phyloP scores from a whole-genome alignment of 2,329 filamentous ascomycete species.

The Berkeleyomyces basicola region DNA sequence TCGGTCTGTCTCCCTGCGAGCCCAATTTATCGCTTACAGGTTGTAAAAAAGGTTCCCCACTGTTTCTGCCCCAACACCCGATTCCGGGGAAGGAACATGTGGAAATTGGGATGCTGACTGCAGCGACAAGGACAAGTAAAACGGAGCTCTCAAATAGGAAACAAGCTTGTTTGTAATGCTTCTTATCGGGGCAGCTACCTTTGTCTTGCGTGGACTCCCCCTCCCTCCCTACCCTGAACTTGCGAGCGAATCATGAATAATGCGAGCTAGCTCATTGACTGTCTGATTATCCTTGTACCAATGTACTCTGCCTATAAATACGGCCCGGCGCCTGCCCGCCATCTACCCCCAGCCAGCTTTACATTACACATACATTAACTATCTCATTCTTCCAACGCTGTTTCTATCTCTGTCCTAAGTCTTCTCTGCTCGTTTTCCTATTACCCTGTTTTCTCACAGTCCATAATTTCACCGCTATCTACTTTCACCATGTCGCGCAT shows the following conservation, averaged over 20 bases:
- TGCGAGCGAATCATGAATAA: neutral
- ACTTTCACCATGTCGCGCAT: constrained; percentile 31
- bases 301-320: neutral
- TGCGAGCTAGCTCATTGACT: neutral
- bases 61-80: neutral
- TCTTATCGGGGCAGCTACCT: neutral
- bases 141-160: constrained; percentile 1
- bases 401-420: neutral
- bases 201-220: neutral
- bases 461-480: neutral
- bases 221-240: too few species aligned
- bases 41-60: neutral
- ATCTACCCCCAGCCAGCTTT: neutral
- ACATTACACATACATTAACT: neutral
- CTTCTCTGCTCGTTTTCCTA: neutral
- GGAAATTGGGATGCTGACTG: neutral
- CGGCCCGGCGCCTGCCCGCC: neutral
- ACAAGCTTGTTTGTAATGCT: neutral
- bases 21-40: neutral
- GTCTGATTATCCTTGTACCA: neutral
- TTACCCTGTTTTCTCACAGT: neutral
- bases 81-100: neutral
- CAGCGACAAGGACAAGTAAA: neutral
- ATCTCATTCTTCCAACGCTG: neutral
- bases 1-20: neutral